Percentiles rank a stretch among this genome's conserved stretches.
phyloP scores from a whole-genome alignment of 441 rosid genomes.

The Adansonia rubrostipa region DNA sequence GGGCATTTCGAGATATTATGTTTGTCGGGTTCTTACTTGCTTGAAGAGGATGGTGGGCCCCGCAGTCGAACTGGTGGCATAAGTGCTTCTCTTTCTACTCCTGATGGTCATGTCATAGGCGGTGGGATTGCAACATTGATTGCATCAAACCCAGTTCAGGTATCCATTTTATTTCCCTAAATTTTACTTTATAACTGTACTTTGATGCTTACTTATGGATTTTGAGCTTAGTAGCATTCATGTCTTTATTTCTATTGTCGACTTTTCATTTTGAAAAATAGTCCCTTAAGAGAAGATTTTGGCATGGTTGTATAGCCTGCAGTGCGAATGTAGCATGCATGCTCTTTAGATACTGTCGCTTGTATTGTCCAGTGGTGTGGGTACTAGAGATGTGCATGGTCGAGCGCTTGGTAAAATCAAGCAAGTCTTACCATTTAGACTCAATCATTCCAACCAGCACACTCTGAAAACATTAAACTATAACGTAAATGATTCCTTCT shows the following conservation, averaged over 20 bases:
- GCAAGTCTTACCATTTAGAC: not conserved
- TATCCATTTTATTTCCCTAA: conserved; percentile 33
- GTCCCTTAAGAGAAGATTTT: not conserved
- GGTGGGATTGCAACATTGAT: conserved; percentile 85
- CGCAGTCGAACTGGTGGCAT: conserved; percentile 86
- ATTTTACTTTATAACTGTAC: not conserved
- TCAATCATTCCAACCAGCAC: not conserved
- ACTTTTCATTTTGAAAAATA: not conserved
- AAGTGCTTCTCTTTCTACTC: conserved; percentile 88
- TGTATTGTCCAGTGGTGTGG: not conserved
- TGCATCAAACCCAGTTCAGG: conserved; percentile 90
- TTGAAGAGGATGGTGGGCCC: conserved; percentile 69
- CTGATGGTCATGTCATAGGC: conserved; percentile 91
- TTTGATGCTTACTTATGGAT: not conserved
- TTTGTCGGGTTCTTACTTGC: conserved; percentile 90
- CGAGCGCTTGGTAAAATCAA: not conserved
- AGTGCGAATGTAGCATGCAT: not conserved
- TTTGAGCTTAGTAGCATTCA: conserved; percentile 6
- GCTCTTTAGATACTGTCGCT: not conserved
- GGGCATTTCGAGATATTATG: conserved; percentile 94
- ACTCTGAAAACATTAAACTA: not conserved
- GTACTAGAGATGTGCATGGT: not conserved
- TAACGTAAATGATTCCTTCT: too few species aligned
- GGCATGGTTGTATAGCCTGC: not conserved
- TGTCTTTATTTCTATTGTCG: not conserved